These are phyloP conservation scores for Puccinia triticina DNA, from an alignment of 1,284 basidiomycete species.

Conservation along the genomic window DNA sequence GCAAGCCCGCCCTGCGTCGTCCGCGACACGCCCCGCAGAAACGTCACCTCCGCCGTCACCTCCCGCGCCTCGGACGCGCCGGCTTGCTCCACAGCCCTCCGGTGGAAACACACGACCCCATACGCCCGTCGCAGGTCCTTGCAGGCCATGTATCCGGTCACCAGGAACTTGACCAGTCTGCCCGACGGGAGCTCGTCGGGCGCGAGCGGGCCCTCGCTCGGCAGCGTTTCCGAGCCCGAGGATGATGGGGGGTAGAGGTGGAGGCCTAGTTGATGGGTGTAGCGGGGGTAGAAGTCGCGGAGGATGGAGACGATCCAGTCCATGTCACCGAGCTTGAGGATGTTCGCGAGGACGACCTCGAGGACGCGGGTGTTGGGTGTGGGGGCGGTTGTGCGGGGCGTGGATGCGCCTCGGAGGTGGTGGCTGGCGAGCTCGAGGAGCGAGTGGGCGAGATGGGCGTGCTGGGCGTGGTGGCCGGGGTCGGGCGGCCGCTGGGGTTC, in stretches of 20 bases:
- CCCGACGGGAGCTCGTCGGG: constrained; percentile 23
- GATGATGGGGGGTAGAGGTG: constrained; percentile 24
- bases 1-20: background rate
- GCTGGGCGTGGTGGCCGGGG: background rate
- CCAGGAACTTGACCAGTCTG: constrained; percentile 36
- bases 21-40: constrained; percentile 16
- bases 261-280: constrained; percentile 14
- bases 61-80: background rate
- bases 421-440: background rate
- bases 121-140: constrained; percentile 5
- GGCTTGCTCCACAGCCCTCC: background rate
- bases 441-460: constrained; percentile 16
- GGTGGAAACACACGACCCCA: background rate
- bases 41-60: constrained; percentile 20
- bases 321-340: constrained; percentile 32
- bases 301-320: constrained; percentile 49
- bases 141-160: constrained; percentile 15
- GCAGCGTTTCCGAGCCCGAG: background rate
- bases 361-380: constrained; percentile 8
- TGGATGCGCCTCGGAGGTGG: no score
- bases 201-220: background rate
- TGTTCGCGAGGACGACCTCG: constrained; percentile 27
- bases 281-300: constrained; percentile 22
- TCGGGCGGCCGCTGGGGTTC: no score
- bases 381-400: background rate